Evolutionary conservation across 2,329 filamentous ascomycete species (phyloP).

Genomic region (Periconia digitata): DNA sequence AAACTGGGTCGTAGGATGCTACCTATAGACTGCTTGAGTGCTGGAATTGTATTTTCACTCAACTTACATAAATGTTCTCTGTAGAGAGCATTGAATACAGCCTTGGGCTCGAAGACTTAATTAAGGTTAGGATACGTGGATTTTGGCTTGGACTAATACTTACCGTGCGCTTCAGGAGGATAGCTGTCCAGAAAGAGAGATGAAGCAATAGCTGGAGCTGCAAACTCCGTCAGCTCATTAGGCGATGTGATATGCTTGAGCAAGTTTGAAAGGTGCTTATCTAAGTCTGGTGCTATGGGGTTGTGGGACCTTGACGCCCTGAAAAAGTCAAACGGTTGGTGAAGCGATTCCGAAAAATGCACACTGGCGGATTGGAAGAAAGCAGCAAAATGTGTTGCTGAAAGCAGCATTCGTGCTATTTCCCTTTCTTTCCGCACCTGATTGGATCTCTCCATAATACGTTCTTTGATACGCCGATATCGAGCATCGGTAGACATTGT

Average conservation of each 20-base stretch:
- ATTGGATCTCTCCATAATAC: conserved; percentile 18
- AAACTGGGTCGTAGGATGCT: conserved; percentile 13
- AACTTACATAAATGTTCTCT: conserved; percentile 8
- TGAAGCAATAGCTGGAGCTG: conserved; percentile 23
- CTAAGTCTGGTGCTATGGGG: conserved; percentile 18
- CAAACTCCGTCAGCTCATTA: conserved; percentile 21
- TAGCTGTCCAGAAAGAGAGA: conserved; percentile 28
- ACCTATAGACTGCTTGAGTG: conserved; percentile 6
- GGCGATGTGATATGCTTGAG: conserved; percentile 16
- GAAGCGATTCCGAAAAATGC: conserved; percentile 12
- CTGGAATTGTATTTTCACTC: conserved; percentile 1
- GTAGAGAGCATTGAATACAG: conserved; percentile 13
- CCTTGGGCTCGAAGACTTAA: conserved; percentile 8
- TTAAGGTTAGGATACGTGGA: not conserved
- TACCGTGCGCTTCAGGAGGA: conserved; percentile 12
- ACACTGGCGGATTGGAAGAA: conserved; percentile 18
- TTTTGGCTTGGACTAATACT: not conserved
- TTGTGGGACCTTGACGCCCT: conserved; percentile 19
- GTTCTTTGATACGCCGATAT: conserved; percentile 21
- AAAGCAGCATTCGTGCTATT: conserved; percentile 18
- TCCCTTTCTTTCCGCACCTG: conserved; percentile 15
- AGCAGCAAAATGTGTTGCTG: conserved; percentile 19
- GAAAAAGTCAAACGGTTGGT: conserved; percentile 24
- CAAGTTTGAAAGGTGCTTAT: conserved; percentile 21
- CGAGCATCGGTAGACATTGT: conserved; percentile 10